Conservation (phyloP, 225 moss, liverwort and hornwort species). For the Thuidium tamariscinum region DNA sequence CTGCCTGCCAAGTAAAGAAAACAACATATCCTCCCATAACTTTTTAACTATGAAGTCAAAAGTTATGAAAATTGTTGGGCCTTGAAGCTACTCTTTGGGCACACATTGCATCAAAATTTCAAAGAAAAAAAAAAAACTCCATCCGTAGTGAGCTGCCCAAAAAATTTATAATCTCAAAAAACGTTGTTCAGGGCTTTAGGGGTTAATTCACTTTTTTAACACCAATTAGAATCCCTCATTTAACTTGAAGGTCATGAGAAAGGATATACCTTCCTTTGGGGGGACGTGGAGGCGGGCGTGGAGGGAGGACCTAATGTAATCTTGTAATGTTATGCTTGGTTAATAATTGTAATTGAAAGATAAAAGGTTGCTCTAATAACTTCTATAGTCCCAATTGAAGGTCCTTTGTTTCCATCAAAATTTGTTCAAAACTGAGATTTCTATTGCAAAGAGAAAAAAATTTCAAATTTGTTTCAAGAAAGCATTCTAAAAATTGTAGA, state of each 20-base stretch:
- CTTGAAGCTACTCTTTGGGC: too few relatives aligned
- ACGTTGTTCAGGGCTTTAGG: too few relatives aligned
- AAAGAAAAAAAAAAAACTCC: too few relatives aligned
- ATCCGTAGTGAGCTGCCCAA: too few relatives aligned
- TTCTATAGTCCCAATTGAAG: accelerated
- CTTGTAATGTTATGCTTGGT: accelerated
- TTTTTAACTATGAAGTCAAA: too few relatives aligned
- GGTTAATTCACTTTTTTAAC: not conserved
- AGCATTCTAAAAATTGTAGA: too few relatives aligned
- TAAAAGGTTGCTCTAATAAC: accelerated
- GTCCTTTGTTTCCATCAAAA: not conserved
- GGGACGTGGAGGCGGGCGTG: accelerated
- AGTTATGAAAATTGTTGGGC: too few relatives aligned
- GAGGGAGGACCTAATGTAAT: accelerated
- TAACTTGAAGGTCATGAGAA: not conserved
- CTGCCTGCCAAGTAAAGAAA: too few relatives aligned
- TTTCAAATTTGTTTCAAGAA: not conserved
- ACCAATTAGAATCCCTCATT: not conserved
- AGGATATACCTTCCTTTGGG: not conserved
- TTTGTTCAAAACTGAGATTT: not conserved
- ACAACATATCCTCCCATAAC: too few relatives aligned
- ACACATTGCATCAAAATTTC: too few relatives aligned
- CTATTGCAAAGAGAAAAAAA: not conserved
- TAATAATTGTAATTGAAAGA: not conserved
- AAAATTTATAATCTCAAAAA: too few relatives aligned